Evolutionary conservation across 345 rosid genomes (phyloP).

Genomic region (Brassica nigra): DNA sequence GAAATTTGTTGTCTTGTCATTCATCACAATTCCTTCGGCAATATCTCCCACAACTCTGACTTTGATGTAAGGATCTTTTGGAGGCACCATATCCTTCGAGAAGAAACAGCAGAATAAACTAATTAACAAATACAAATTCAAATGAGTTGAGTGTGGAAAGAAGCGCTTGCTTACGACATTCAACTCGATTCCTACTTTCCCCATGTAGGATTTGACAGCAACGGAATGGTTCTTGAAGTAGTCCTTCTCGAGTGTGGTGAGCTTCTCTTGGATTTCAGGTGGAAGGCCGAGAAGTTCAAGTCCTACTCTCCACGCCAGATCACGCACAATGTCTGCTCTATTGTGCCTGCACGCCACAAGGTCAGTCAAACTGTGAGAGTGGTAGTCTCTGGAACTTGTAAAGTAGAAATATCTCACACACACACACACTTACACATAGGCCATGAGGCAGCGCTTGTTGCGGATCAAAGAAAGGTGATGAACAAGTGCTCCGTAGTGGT

Average conservation of each 20-base stretch:
- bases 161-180: constrained; percentile 59
- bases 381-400: background rate
- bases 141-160: background rate
- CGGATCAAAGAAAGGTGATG: constrained; percentile 88
- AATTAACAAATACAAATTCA: background rate
- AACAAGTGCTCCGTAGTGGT: constrained; percentile 82
- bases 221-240: constrained; percentile 69
- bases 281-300: constrained; percentile 74
- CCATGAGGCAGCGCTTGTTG: constrained; percentile 93
- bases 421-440: constrained; percentile 60
- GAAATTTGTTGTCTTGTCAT: constrained; percentile 75
- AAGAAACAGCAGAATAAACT: constrained; percentile 12
- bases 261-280: constrained; percentile 69
- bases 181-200: constrained; percentile 66
- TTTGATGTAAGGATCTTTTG: constrained; percentile 92
- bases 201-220: constrained; percentile 72
- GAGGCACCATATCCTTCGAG: constrained; percentile 92
- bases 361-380: background rate
- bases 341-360: constrained; percentile 48
- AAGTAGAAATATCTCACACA: background rate
- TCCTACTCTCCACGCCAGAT: constrained; percentile 75
- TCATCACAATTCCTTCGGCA: constrained; percentile 70
- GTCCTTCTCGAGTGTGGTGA: constrained; percentile 64
- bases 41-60: constrained; percentile 83
- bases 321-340: constrained; percentile 76